phyloP scores from a whole-genome alignment of 345 rosid species.

The Abelmoschus esculentus region DNA sequence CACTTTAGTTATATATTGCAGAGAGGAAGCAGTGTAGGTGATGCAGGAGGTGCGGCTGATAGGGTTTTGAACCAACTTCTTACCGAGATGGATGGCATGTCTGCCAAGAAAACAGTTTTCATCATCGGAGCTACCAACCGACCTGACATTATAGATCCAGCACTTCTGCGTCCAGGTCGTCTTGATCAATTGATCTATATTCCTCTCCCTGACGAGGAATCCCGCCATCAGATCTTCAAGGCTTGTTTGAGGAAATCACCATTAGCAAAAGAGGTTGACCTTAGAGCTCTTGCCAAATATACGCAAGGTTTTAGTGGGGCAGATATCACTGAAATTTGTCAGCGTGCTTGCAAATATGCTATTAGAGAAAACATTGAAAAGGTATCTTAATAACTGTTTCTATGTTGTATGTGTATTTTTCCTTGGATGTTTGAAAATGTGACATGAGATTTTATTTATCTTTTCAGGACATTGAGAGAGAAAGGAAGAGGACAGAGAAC shows the following conservation, averaged over 20 bases:
- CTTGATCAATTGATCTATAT: conserved; percentile 92
- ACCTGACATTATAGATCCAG: conserved; percentile 91
- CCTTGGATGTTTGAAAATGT: neutral
- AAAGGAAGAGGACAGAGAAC: conserved; percentile 65
- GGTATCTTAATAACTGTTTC: conserved; percentile 23
- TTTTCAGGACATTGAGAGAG: conserved; percentile 79
- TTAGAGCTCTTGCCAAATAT: conserved; percentile 78
- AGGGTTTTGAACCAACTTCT: conserved; percentile 90
- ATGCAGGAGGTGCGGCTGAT: conserved; percentile 98
- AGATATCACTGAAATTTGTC: conserved; percentile 93
- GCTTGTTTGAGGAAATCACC: conserved; percentile 92
- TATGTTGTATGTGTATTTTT: neutral
- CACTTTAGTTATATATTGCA: conserved; percentile 16
- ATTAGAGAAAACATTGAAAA: conserved; percentile 92
- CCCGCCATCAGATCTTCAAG: conserved; percentile 72
- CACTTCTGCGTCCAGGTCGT: conserved; percentile 90
- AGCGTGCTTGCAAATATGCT: conserved; percentile 89
- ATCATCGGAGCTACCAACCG: conserved; percentile 94
- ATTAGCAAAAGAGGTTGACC: conserved; percentile 72
- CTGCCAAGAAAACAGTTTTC: conserved; percentile 91
- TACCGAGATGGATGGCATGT: conserved; percentile 98
- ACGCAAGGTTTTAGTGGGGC: conserved; percentile 96
- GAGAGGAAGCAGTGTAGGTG: conserved; percentile 91
- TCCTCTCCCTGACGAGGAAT: conserved; percentile 92
- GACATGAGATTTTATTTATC: neutral